phyloP scores from a whole-genome alignment of 768 basidiomycete genomes.

The Pleurotus cornucopiae region DNA sequence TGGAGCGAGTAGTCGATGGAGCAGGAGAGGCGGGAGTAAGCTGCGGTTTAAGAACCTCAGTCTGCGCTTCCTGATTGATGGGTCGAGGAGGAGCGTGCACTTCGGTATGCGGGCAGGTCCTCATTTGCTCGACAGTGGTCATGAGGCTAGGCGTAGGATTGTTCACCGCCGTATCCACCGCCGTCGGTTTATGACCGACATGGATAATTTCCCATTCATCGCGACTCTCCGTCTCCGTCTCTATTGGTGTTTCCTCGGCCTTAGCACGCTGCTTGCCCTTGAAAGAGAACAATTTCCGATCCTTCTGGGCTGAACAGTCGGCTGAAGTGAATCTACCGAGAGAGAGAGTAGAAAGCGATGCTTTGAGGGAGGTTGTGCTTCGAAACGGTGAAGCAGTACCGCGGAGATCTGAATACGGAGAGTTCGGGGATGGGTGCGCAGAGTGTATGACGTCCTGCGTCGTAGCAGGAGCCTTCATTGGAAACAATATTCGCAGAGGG shows the following conservation, averaged over 20 bases:
- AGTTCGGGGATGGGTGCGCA: slow-evolving; percentile 34
- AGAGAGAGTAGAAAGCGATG: slow-evolving; percentile 28
- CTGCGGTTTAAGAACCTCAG: slow-evolving; percentile 1
- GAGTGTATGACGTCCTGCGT: slow-evolving; percentile 33
- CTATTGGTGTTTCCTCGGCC: slow-evolving; percentile 29
- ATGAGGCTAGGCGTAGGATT: too few species aligned
- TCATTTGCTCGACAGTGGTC: too few species aligned
- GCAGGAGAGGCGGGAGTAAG: slow-evolving; percentile 11
- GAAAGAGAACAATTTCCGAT: slow-evolving; percentile 28
- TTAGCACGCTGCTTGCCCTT: slow-evolving; percentile 37
- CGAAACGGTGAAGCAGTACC: slow-evolving; percentile 33
- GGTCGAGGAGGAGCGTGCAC: too few species aligned
- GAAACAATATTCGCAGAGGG: slow-evolving; percentile 43
- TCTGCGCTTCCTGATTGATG: too few species aligned
- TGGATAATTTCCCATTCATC: not conserved
- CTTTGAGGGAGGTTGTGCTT: slow-evolving; percentile 42
- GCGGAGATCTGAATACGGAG: slow-evolving; percentile 34
- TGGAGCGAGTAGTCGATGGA: slow-evolving; percentile 10
- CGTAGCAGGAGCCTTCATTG: slow-evolving; percentile 28
- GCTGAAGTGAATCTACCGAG: slow-evolving; percentile 25
- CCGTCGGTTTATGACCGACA: not conserved
- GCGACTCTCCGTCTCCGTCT: not conserved
- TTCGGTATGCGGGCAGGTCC: too few species aligned
- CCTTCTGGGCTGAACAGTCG: not conserved
- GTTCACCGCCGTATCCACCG: too few species aligned